Evolutionary conservation across 441 rosid species (phyloP), one percentile per base, ranked within the genome.

Genomic region (Bruguiera hainesii): DNA sequence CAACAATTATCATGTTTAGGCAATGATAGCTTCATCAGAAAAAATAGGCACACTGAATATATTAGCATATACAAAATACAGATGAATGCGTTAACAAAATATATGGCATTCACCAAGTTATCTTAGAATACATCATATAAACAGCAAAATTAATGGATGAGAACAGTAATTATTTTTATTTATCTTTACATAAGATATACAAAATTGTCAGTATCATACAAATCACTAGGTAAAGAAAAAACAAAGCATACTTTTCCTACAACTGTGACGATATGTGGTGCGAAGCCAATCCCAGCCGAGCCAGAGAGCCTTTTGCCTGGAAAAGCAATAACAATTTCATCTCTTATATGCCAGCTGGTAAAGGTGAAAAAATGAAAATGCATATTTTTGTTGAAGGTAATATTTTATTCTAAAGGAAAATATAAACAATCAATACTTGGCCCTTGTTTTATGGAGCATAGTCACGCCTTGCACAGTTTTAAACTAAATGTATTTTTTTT

Each of bases 281-380:
- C 89, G 77, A 94, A 94, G 73, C 97, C 90, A 83, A 83, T 81
- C 60, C 97, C 97, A 30, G 98, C 93, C 0, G 96, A 80, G 65
- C 92, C 90, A 73, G 96, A 85, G 64, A 88, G 75, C 88, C 82
- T 79, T 68, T 79, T 86, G 78, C 98, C 97, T 94, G 49, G 66
- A 80, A 83, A 83, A 71, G 79, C 48, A 81, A 56, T 73, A 56
- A 60, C 56, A 71, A 56, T 64, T 66, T 60, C 65, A 67, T 75
- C 76, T 73, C 46, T 61, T 26, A 28, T 35, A 67, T 19, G 64
- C 31, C 66, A 73, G 6, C 65, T 72, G 50, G 51, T 49, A 16
- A 25, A 49, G 60, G 56, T 56, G 58, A 58, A 66, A 55, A 61
- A 57, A 60, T 0, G 46, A 11, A 37, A 9, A 37, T 3, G 15